These are phyloP conservation scores for Artemisia tridentata DNA, from an alignment of 129 eudicot genomes.

Conservation along the genomic window DNA sequence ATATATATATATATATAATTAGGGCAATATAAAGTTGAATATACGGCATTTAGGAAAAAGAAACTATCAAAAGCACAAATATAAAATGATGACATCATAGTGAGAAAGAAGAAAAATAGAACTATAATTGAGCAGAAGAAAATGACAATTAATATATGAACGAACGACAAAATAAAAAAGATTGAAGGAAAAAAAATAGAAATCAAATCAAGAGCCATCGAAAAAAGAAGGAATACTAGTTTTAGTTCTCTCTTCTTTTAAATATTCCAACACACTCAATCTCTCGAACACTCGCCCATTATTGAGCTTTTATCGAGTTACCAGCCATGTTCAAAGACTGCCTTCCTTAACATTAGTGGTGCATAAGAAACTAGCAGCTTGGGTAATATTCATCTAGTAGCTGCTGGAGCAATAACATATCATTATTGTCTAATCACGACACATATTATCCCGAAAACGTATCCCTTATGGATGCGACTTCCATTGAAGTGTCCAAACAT, in stretches of 20 bases:
- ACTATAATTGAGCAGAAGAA: background rate
- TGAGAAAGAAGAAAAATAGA: background rate
- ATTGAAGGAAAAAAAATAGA: background rate
- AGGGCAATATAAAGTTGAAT: background rate
- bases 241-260: background rate
- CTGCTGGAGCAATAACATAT: too few species aligned
- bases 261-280: background rate
- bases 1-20: background rate
- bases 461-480: background rate
- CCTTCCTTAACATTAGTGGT: too few species aligned
- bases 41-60: background rate
- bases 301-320: too few species aligned
- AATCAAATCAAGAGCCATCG: background rate
- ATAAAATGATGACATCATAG: background rate
- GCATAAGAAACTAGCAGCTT: too few species aligned
- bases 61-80: slow-evolving; percentile 15
- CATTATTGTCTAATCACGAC: too few species aligned
- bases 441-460: too few species aligned
- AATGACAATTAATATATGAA: background rate
- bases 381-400: too few species aligned
- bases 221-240: background rate
- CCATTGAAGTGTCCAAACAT: too few species aligned
- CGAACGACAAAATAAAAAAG: background rate
- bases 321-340: too few species aligned
- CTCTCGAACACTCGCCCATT: slow-evolving; percentile 1